Conservation (phyloP, 164 flowering plant genomes). For the Chloranthus sessilifolius region DNA sequence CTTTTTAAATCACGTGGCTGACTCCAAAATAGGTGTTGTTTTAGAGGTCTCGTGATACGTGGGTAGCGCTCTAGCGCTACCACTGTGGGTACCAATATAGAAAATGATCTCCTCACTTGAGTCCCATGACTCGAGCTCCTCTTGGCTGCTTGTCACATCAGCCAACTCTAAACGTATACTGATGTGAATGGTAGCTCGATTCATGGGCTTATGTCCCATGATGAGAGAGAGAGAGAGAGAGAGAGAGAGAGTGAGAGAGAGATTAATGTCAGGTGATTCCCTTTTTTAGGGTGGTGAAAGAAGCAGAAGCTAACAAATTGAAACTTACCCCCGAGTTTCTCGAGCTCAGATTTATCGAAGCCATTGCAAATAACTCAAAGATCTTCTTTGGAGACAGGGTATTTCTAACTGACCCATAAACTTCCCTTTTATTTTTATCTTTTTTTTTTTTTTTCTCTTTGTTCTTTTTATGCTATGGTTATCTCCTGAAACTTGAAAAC, state of each 20-base stretch:
- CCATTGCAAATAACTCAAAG: constrained; percentile 81
- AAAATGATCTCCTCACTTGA: no score
- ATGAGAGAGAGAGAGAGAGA: no score
- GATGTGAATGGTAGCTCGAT: background rate
- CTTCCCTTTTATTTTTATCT: no score
- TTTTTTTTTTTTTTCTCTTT: constrained; percentile 3
- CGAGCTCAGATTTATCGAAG: constrained; percentile 81
- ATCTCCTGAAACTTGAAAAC: background rate
- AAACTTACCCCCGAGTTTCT: constrained; percentile 81
- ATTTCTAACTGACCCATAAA: background rate
- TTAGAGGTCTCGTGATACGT: no score
- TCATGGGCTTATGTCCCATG: background rate
- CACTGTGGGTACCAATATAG: no score
- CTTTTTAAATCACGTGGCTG: no score
- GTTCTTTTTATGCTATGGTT: no score
- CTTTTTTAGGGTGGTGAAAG: constrained; percentile 51
- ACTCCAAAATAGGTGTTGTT: no score
- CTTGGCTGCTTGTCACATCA: no score
- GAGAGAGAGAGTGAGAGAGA: background rate
- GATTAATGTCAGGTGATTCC: background rate
- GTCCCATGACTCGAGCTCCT: no score
- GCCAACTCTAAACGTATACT: background rate
- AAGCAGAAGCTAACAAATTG: constrained; percentile 90
- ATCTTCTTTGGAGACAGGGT: constrained; percentile 94
- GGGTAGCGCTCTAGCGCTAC: no score